These are phyloP conservation scores for Linnemannia zychae DNA, from an alignment of 192 early-diverging fungal species.

Conservation along the genomic window DNA sequence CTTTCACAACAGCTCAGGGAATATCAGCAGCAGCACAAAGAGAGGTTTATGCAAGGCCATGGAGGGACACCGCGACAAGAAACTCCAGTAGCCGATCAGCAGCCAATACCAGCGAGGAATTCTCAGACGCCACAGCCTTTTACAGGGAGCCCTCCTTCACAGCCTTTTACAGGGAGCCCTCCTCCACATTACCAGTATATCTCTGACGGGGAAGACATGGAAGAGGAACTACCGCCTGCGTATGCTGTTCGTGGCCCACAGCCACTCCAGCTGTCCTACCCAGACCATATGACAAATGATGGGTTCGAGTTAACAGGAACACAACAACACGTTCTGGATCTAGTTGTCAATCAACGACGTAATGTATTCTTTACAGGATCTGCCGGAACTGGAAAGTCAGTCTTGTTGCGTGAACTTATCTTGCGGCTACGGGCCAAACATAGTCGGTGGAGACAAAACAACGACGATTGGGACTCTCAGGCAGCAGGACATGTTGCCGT, in stretches of 20 bases:
- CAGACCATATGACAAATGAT: constrained; percentile 2
- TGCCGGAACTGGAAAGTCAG: constrained; percentile 64
- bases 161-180: background rate
- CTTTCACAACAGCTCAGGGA: constrained; percentile 3
- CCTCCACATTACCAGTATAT: background rate
- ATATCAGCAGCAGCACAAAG: constrained; percentile 8
- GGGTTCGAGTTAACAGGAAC: constrained; percentile 25
- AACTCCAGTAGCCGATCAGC: background rate
- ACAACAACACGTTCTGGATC: constrained; percentile 43
- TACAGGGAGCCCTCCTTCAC: background rate
- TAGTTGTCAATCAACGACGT: constrained; percentile 49
- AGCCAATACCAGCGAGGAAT: no score
- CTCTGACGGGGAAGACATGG: background rate
- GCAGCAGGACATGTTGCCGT: constrained; percentile 55
- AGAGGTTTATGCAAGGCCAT: background rate
- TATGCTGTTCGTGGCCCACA: background rate
- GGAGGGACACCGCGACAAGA: background rate
- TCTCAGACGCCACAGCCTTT: background rate
- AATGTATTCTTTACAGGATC: constrained; percentile 73
- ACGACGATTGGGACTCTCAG: constrained; percentile 21
- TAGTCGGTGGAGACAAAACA: background rate
- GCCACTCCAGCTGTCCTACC: background rate
- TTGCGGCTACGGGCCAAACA: constrained; percentile 20
- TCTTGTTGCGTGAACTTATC: constrained; percentile 58
- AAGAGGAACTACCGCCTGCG: background rate